Base-by-base conservation (phyloP, 2,329 filamentous ascomycete genomes). In the Alternaria rosae region DNA sequence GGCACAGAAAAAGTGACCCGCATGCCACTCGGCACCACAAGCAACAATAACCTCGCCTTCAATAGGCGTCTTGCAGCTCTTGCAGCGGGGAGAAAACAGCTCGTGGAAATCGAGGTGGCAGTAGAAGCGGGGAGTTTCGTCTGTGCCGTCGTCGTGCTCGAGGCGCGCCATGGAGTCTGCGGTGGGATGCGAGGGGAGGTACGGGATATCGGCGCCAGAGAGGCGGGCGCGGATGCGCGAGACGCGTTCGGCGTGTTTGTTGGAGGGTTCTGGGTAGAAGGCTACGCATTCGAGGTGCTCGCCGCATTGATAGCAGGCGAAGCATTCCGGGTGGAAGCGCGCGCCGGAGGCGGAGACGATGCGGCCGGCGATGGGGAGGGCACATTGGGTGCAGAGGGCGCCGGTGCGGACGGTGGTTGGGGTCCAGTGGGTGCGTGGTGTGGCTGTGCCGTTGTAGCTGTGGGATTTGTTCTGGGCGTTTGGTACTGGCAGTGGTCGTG, bases 61-160 rank as follows among this genome's bases (percentile, higher is more conserved):
- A 73, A 99, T 99, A 4, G 95, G 94, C 8, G 95, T 99, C 78
- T 91, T 93, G 86, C 95, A 99, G 78, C 92, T 93, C 82, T 95
- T 95, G 85, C 95, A 99, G 43, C 93, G 89, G 5, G 95, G 95
- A 30, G 92, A 93, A 80, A 92, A 99, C 56, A 91, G 84, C 81
- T 99, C 95, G 79, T 99, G 95, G 87, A 94, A 99, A 83, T 99
- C 95, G n/a, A 99, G 87, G 77, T 98, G 94, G 81, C 95, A 99
- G 82, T 92, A 99, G 85, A 98, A 98, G 11, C 94, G 89, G 47
- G 92, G 85, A 3, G 71, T 62, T 38, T 87, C 86, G 76, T 94
- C 91, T 23, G 52, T 62, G 43, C 91, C 89, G 70, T 94, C 91
- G 42, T 79, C 74, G 26, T 76, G 69, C 41, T 92, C 90, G 3